These are phyloP conservation scores for Xylariaceae sp. DNA, from an alignment of 2,329 filamentous ascomycete genomes.

Conservation along the genomic window DNA sequence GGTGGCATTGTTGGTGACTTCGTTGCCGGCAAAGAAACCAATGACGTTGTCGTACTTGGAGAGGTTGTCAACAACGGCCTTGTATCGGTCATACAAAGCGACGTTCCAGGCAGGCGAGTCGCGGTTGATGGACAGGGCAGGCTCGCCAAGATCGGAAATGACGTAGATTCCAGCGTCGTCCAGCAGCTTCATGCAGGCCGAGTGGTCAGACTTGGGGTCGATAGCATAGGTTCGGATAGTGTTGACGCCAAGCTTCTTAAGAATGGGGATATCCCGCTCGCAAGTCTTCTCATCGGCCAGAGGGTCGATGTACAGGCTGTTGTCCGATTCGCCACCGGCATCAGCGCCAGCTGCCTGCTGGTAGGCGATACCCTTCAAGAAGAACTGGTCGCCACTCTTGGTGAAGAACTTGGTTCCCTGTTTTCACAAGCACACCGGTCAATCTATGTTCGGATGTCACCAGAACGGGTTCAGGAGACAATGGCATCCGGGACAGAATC, in stretches of 20 bases:
- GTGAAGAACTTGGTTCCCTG: slow-evolving; percentile 58
- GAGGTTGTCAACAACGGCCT: slow-evolving; percentile 63
- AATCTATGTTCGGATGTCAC: background rate
- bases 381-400: slow-evolving; percentile 49
- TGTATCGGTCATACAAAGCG: slow-evolving; percentile 64
- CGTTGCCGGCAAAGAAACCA: slow-evolving; percentile 79
- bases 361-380: slow-evolving; percentile 72
- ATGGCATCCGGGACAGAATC: no score
- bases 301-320: slow-evolving; percentile 59
- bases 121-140: slow-evolving; percentile 64
- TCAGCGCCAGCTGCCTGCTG: slow-evolving; percentile 56
- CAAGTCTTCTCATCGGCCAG: slow-evolving; percentile 58
- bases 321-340: slow-evolving; percentile 35
- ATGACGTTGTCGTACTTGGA: slow-evolving; percentile 68
- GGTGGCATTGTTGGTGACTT: slow-evolving; percentile 68
- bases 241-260: slow-evolving; percentile 64
- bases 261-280: slow-evolving; percentile 64
- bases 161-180: slow-evolving; percentile 72
- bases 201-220: slow-evolving; percentile 61
- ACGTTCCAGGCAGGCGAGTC: slow-evolving; percentile 62
- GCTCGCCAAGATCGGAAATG: slow-evolving; percentile 67
- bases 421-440: slow-evolving; percentile 5
- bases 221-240: slow-evolving; percentile 74
- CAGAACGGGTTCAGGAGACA: background rate
- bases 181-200: slow-evolving; percentile 64